These are phyloP conservation scores for Colletotrichum zoysiae DNA, from an alignment of 2,329 filamentous ascomycete genomes.

Conservation along the genomic window DNA sequence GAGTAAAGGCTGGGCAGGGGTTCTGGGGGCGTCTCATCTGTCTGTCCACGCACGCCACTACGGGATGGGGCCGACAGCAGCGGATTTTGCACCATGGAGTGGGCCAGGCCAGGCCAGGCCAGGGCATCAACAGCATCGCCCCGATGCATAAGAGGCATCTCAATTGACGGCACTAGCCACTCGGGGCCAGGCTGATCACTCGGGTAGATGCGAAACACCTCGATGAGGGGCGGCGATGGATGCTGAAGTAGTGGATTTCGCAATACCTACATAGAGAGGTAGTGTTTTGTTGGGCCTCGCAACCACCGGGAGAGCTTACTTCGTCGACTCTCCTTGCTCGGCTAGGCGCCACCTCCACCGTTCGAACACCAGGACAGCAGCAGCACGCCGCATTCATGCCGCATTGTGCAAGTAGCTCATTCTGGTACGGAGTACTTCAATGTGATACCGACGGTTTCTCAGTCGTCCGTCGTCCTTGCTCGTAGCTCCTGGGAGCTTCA, in stretches of 20 bases:
- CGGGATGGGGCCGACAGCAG: not conserved
- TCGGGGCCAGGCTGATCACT: not conserved
- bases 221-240: slow-evolving; percentile 13
- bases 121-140: not conserved
- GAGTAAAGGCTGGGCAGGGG: slow-evolving; percentile 30
- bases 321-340: slow-evolving; percentile 20
- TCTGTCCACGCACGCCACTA: slow-evolving; percentile 30
- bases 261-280: not conserved
- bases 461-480: not conserved
- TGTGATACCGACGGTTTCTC: not conserved
- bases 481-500: slow-evolving; percentile 17
- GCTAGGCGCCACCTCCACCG: slow-evolving; percentile 22
- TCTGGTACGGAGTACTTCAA: not conserved
- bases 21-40: slow-evolving; percentile 34
- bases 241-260: slow-evolving; percentile 7
- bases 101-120: slow-evolving; percentile 1
- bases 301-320: slow-evolving; percentile 24
- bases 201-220: slow-evolving; percentile 25
- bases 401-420: not conserved
- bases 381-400: not conserved
- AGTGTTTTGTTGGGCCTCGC: slow-evolving; percentile 27
- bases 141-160: slow-evolving; percentile 23
- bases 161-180: slow-evolving; percentile 10
- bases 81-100: slow-evolving; percentile 16
- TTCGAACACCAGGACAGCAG: not conserved